Evolutionary conservation across 257 asterid species (phyloP).

Genomic region (Verbascum thapsus): DNA sequence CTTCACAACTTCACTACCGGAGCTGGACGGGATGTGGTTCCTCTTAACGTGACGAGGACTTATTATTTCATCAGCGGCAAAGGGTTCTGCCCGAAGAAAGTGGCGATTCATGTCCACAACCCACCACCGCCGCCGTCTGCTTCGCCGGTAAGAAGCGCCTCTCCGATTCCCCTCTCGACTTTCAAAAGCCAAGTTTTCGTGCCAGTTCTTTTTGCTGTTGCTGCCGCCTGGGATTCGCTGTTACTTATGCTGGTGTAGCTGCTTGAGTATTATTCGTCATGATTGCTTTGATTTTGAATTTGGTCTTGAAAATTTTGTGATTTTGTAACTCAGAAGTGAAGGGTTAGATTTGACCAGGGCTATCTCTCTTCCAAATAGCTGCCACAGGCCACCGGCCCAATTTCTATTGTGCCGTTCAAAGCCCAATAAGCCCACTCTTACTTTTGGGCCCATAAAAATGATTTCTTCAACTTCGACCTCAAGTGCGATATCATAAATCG

Average conservation of each 20-base stretch:
- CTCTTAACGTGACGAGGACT: constrained; percentile 66
- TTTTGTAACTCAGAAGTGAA: too few relatives aligned
- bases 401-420: too few relatives aligned
- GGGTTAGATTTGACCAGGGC: too few relatives aligned
- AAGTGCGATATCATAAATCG: too few relatives aligned
- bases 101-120: constrained; percentile 58
- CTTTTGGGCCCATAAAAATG: too few relatives aligned
- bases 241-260: constrained; percentile 43
- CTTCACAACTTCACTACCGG: constrained; percentile 85
- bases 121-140: constrained; percentile 70
- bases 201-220: constrained; percentile 61
- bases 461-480: too few relatives aligned
- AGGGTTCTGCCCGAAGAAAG: constrained; percentile 81
- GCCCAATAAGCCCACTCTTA: too few relatives aligned
- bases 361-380: too few relatives aligned
- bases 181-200: constrained; percentile 45
- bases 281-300: constrained; percentile 16
- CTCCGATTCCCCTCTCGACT: constrained; percentile 32
- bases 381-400: too few relatives aligned
- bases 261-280: constrained; percentile 29
- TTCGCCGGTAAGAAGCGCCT: constrained; percentile 38
- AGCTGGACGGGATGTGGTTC: constrained; percentile 93
- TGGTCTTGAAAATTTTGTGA: too few relatives aligned
- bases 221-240: constrained; percentile 65
- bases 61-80: constrained; percentile 81